These are phyloP conservation scores for Collybia sp. DNA, from an alignment of 768 basidiomycete species.

Conservation along the genomic window DNA sequence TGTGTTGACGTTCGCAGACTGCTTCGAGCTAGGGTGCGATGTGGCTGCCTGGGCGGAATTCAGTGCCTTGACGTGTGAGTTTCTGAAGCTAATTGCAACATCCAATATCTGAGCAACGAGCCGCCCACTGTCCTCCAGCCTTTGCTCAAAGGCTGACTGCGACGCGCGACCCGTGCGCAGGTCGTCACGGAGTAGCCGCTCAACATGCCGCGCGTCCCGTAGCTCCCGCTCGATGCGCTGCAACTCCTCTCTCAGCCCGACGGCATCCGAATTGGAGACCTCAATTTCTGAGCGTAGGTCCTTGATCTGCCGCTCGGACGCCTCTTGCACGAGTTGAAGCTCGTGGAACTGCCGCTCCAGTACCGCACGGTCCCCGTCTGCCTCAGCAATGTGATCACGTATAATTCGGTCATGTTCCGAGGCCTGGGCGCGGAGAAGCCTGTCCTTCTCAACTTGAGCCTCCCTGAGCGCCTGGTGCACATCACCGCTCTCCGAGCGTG, in stretches of 20 bases:
- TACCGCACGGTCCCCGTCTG: conserved; percentile 90
- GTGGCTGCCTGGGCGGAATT: conserved; percentile 55
- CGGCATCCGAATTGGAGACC: conserved; percentile 62
- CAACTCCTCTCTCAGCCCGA: conserved; percentile 68
- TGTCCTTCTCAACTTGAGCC: conserved; percentile 74
- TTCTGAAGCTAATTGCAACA: conserved; percentile 73
- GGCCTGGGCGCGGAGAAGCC: conserved; percentile 67
- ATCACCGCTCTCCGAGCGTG: conserved; percentile 68
- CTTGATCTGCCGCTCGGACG: conserved; percentile 56
- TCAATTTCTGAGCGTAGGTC: conserved; percentile 58
- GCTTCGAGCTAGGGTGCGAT: conserved; percentile 45
- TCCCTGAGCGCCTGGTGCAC: conserved; percentile 64
- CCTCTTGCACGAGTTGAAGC: conserved; percentile 57
- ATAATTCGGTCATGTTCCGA: conserved; percentile 62
- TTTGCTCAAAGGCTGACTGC: conserved; percentile 63
- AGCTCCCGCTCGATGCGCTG: conserved; percentile 68
- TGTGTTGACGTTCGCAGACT: conserved; percentile 22
- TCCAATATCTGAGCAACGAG: conserved; percentile 80
- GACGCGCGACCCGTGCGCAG: conserved; percentile 64
- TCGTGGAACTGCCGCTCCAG: conserved; percentile 85
- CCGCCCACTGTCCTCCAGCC: conserved; percentile 58
- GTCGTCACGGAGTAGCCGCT: conserved; percentile 70
- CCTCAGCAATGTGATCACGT: conserved; percentile 87
- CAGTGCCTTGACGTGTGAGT: conserved; percentile 71
- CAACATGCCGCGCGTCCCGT: conserved; percentile 59